Evolutionary conservation across 2,329 filamentous ascomycete species (phyloP).

Genomic region (Boeremia lycopersici): DNA sequence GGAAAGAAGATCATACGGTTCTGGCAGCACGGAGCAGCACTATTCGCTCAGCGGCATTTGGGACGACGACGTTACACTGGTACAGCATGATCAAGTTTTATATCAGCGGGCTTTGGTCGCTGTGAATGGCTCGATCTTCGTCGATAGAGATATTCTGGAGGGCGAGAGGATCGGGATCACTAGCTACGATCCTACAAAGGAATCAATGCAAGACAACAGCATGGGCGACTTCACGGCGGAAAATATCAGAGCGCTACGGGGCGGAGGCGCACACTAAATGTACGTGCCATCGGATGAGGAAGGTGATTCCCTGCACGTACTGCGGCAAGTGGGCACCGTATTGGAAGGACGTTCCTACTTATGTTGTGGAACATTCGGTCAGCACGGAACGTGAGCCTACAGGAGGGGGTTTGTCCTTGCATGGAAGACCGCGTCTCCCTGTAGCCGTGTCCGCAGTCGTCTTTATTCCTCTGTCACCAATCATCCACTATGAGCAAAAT

Average conservation of each 20-base stretch:
- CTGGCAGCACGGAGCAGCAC: conserved; percentile 62
- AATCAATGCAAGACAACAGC: conserved; percentile 5
- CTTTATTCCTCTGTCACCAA: too few species aligned
- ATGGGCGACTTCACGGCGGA: conserved; percentile 30
- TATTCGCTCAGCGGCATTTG: conserved; percentile 60
- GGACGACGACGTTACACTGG: conserved; percentile 16
- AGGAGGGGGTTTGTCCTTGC: background rate
- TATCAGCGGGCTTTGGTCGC: conserved; percentile 65
- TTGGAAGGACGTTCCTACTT: conserved; percentile 9
- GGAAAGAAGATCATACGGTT: conserved; percentile 56
- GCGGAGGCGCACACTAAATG: conserved; percentile 32
- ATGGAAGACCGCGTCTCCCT: too few species aligned
- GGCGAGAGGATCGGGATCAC: background rate
- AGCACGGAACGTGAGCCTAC: conserved; percentile 18
- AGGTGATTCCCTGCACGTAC: background rate
- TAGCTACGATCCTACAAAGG: conserved; percentile 1
- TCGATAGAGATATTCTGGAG: conserved; percentile 43
- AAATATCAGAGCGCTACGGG: conserved; percentile 35
- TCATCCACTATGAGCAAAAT: too few species aligned
- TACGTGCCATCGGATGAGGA: background rate
- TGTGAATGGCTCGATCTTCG: conserved; percentile 59
- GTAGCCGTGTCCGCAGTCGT: too few species aligned
- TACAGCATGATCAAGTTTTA: conserved; percentile 46
- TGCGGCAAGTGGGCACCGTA: background rate
- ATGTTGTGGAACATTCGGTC: conserved; percentile 17